Conservation (phyloP, 495 filamentous ascomycete genomes). For the Staphylotrichum tortipilum region DNA sequence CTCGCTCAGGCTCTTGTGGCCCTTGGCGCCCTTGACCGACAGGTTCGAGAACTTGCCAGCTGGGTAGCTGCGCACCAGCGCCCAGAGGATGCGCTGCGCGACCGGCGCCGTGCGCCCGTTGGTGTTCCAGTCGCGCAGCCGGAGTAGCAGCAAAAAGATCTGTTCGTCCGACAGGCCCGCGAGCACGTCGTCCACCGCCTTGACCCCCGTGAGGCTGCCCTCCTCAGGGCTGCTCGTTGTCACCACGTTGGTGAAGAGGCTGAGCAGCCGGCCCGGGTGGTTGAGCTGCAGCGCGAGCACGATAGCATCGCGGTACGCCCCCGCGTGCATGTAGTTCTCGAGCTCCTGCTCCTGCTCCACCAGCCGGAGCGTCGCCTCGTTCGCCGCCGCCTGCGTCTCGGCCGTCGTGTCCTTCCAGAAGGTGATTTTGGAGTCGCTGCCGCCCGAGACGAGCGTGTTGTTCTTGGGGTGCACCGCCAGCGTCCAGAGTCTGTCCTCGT, state of each 20-base stretch:
- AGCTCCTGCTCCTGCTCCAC: constrained; percentile 90
- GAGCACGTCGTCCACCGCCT: constrained; percentile 78
- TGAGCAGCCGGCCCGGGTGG: constrained; percentile 77
- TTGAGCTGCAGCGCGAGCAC: constrained; percentile 85
- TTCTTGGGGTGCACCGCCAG: constrained; percentile 60
- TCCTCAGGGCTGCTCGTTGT: constrained; percentile 51
- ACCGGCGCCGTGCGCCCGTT: constrained; percentile 80
- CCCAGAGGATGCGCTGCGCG: constrained; percentile 76
- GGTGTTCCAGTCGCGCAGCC: constrained; percentile 92
- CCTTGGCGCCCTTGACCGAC: constrained; percentile 53
- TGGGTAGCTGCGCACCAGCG: constrained; percentile 69
- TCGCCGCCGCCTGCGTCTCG: constrained; percentile 62
- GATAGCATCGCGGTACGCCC: constrained; percentile 85
- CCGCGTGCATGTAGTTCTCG: constrained; percentile 79
- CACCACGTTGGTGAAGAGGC: constrained; percentile 72
- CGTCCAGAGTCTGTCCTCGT: constrained; percentile 88
- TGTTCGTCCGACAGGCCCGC: constrained; percentile 71
- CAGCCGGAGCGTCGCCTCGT: constrained; percentile 61
- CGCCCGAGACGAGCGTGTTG: constrained; percentile 74
- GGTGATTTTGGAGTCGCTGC: constrained; percentile 79
- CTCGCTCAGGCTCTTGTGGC: constrained; percentile 63
- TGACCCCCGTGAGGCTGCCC: constrained; percentile 60
- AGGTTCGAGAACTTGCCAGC: constrained; percentile 54
- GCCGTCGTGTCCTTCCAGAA: constrained; percentile 92
- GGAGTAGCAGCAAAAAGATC: constrained; percentile 65